Base-by-base conservation (phyloP, 495 filamentous ascomycete genomes). In the Penicillium desertorum region DNA sequence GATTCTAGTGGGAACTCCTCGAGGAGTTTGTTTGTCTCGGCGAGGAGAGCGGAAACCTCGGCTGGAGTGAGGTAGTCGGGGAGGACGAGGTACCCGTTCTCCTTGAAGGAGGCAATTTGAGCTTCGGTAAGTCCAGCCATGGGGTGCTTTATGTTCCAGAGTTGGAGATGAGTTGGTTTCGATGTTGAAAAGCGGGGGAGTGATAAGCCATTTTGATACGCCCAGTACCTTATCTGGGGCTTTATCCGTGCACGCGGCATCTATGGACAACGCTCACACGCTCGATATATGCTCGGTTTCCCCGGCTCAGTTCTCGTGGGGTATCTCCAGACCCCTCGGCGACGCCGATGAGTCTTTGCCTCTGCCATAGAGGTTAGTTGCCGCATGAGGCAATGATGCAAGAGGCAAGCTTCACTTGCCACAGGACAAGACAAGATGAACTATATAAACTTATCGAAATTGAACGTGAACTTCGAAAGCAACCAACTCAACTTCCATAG, bases 61-160 rank as follows among this genome's bases (percentile, higher is more conserved):
- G 72, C 63, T 0, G 79, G 76, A 11, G 79, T 76, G 23, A 98
- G 86, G 62, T 88, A 92, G 66, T 86, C 66, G 2, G 90, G 92
- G 67, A 98, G 82, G 63, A 98, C 79, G 49, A 96, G 85, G 75
- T 95, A 98, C 72, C 94, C 94, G 73, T 97, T 88, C 36, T 82
- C 73, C 50, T 87, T 61, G 81, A 92, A 98, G 62, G 76, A 79
- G 17, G 77, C 64, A 19, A 96, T 75, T 68, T 98, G 92, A 25
- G 80, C 72, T 19, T 83, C 69, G 16, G 88, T 89, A 42, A 98
- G 87, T 56, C 86, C 85, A 46, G 55, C 54, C 76, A 72, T 74
- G 20, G 11, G 20, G 12, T 36, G 37, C 6, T 37, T 54, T 19
- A 2, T 29, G 1, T 12, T 42, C 49, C 49, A 23, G 20, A 27